phyloP scores from a whole-genome alignment of 495 filamentous ascomycete genomes.

The Thozetella sp. region DNA sequence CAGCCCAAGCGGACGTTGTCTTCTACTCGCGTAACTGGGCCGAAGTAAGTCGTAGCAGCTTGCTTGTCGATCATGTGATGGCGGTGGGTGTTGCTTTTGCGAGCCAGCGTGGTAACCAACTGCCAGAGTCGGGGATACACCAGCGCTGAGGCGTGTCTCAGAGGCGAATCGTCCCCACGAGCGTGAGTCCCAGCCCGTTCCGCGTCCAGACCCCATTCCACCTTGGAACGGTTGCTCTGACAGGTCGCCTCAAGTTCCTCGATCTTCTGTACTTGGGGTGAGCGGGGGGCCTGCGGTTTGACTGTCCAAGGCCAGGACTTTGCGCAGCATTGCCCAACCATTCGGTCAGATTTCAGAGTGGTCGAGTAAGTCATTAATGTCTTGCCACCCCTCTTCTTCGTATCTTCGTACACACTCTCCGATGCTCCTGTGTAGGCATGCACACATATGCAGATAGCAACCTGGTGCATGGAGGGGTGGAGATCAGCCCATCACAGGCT shows the following conservation, averaged over 20 bases:
- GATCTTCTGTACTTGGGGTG: conserved; percentile 70
- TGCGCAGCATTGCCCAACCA: conserved; percentile 47
- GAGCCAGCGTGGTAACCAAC: neutral
- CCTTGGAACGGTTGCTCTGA: conserved; percentile 2
- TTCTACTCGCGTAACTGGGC: conserved; percentile 76
- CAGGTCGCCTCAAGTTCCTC: conserved; percentile 42
- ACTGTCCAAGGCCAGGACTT: conserved; percentile 34
- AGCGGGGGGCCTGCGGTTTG: conserved; percentile 56
- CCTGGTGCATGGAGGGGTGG: neutral
- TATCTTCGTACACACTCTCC: neutral
- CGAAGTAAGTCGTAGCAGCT: conserved; percentile 53
- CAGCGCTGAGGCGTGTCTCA: conserved; percentile 32
- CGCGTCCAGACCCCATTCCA: neutral
- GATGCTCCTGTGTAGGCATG: neutral
- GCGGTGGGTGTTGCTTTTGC: neutral
- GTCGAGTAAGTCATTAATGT: conserved; percentile 60
- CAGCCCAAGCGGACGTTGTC: conserved; percentile 64
- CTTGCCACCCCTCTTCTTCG: neutral
- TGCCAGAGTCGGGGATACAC: conserved; percentile 30
- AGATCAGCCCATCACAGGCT: neutral
- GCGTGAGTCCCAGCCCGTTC: conserved; percentile 23
- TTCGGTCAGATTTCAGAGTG: conserved; percentile 39
- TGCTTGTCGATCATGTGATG: conserved; percentile 1
- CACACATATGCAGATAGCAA: neutral
- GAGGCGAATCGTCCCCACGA: conserved; percentile 21